phyloP scores from a whole-genome alignment of 257 asterid genomes.

The Solanum sparsipilum region DNA sequence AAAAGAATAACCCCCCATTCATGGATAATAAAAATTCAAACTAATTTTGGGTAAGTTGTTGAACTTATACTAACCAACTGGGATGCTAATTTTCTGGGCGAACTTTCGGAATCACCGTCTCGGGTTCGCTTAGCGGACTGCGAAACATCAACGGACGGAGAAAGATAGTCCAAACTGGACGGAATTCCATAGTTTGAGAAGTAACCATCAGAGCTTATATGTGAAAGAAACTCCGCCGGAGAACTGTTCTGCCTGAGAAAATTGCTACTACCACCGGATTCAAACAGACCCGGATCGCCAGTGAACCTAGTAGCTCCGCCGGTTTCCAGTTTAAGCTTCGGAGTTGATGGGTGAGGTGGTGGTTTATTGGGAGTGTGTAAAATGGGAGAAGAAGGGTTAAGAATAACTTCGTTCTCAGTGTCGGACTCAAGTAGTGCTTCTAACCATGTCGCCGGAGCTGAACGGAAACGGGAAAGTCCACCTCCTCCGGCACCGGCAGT shows the following conservation, averaged over 20 bases:
- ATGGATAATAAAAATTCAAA: background rate
- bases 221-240: slow-evolving; percentile 71
- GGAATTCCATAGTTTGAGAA: slow-evolving; percentile 60
- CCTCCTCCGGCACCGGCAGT: slow-evolving; percentile 21
- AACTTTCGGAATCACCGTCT: slow-evolving; percentile 40
- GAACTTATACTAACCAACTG: background rate
- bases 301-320: slow-evolving; percentile 11
- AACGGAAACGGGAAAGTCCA: slow-evolving; percentile 54
- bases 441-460: slow-evolving; percentile 93
- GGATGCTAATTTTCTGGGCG: slow-evolving; percentile 21
- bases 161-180: slow-evolving; percentile 28
- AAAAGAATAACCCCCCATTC: background rate
- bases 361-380: slow-evolving; percentile 5
- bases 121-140: slow-evolving; percentile 46
- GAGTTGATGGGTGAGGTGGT: slow-evolving; percentile 20
- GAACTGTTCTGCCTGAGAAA: slow-evolving; percentile 84
- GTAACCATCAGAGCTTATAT: slow-evolving; percentile 42
- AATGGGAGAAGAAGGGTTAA: slow-evolving; percentile 25
- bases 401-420: slow-evolving; percentile 44
- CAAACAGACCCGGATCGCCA: slow-evolving; percentile 62
- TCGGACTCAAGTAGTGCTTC: slow-evolving; percentile 86
- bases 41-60: background rate
- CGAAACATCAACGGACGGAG: slow-evolving; percentile 21
- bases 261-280: slow-evolving; percentile 19
- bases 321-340: background rate